A percentile compares a stretch with the other conserved stretches of the same genome.
Evolutionary conservation across 768 basidiomycete species (phyloP).

Genomic region (Serendipita indica): DNA sequence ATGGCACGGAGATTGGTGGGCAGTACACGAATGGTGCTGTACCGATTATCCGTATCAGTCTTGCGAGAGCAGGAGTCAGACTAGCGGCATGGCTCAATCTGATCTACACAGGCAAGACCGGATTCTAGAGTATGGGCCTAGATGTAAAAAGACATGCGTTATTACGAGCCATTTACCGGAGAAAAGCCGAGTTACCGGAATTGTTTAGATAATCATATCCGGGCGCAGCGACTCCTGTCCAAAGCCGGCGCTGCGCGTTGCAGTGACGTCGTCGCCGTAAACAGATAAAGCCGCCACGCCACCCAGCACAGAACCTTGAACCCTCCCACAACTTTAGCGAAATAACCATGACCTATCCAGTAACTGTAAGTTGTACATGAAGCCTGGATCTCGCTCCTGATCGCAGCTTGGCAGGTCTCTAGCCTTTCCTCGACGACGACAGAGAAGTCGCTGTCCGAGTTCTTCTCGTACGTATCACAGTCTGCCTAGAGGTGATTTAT

Average conservation of each 20-base stretch:
- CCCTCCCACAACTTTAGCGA: no score
- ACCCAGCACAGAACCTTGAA: no score
- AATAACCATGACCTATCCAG: slow-evolving; percentile 22
- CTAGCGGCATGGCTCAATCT: slow-evolving; percentile 1
- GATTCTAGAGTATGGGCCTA: neutral
- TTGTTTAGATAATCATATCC: no score
- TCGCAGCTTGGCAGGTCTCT: slow-evolving; percentile 41
- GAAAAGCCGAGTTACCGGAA: no score
- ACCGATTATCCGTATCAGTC: neutral
- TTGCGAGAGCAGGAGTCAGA: neutral
- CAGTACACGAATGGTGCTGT: neutral
- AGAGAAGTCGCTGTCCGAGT: slow-evolving; percentile 54
- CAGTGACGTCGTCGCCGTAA: no score
- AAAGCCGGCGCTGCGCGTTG: no score
- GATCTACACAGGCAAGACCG: neutral
- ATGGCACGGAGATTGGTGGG: neutral
- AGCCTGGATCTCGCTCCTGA: neutral
- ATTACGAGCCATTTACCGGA: no score
- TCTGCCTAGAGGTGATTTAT: slow-evolving; percentile 12
- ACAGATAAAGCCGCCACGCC: no score
- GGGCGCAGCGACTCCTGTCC: no score
- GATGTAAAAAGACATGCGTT: no score
- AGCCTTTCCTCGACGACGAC: slow-evolving; percentile 52
- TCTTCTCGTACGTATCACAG: slow-evolving; percentile 50
- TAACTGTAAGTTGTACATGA: slow-evolving; percentile 27